These are phyloP conservation scores for Pisolithus thermaeus DNA, from an alignment of 1,284 basidiomycete genomes.

Conservation along the genomic window DNA sequence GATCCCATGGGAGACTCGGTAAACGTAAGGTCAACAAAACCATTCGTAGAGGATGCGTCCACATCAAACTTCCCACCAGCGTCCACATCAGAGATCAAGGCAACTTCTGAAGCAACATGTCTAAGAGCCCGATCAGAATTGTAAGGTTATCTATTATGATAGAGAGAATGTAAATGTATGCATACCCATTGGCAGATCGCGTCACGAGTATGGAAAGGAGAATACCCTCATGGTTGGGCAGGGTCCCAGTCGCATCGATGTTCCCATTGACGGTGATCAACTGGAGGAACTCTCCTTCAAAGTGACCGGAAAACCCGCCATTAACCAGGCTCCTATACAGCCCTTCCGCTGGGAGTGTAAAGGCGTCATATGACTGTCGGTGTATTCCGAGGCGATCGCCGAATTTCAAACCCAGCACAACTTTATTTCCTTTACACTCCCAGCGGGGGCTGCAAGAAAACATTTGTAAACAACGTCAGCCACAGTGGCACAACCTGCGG, in stretches of 20 bases:
- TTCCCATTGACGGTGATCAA: constrained; percentile 33
- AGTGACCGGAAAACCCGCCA: constrained; percentile 37
- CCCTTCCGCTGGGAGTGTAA: too few species aligned
- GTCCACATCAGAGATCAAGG: constrained; percentile 21
- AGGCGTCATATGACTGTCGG: too few species aligned
- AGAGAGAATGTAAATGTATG: not conserved
- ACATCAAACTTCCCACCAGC: constrained; percentile 34
- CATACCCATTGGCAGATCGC: constrained; percentile 36
- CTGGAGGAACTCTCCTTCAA: constrained; percentile 31
- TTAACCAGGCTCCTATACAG: constrained; percentile 10
- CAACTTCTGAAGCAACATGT: constrained; percentile 24
- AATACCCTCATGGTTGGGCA: constrained; percentile 27
- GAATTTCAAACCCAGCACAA: too few species aligned
- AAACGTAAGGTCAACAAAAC: constrained; percentile 30
- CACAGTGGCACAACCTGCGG: too few species aligned
- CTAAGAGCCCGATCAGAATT: constrained; percentile 19
- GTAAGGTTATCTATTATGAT: too few species aligned
- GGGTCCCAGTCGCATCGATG: constrained; percentile 32
- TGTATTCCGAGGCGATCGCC: too few species aligned
- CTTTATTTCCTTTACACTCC: too few species aligned
- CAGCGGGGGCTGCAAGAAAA: too few species aligned
- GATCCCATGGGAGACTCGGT: constrained; percentile 35
- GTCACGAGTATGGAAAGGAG: constrained; percentile 22
- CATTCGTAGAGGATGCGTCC: constrained; percentile 22
- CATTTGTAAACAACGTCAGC: too few species aligned